These are phyloP conservation scores for Bruguiera parviflora DNA, from an alignment of 345 rosid species.

Conservation along the genomic window DNA sequence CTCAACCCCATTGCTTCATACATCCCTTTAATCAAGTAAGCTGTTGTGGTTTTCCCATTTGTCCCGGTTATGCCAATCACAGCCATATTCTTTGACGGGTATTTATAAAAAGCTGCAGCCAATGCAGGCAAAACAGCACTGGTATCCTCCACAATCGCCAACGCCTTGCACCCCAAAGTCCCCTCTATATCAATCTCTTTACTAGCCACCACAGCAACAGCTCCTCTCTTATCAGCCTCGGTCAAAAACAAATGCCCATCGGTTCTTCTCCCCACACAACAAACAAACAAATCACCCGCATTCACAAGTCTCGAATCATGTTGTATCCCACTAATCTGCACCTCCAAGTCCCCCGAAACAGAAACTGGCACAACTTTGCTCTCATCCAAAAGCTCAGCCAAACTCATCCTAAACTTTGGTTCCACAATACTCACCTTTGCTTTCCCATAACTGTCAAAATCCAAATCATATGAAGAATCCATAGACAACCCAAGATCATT, in stretches of 20 bases:
- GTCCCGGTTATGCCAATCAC: constrained; percentile 83
- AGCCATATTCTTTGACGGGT: constrained; percentile 74
- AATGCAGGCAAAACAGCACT: constrained; percentile 67
- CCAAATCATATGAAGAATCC: constrained; percentile 66
- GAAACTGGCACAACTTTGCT: constrained; percentile 86
- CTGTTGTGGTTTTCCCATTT: constrained; percentile 67
- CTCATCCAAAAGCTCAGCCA: constrained; percentile 92
- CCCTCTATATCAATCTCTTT: constrained; percentile 88
- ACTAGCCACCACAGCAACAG: constrained; percentile 90
- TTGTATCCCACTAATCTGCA: constrained; percentile 82
- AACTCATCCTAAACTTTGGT: constrained; percentile 69
- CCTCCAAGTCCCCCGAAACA: constrained; percentile 78
- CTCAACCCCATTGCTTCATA: constrained; percentile 93
- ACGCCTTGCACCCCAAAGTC: constrained; percentile 84
- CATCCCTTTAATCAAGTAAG: constrained; percentile 74
- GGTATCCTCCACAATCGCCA: constrained; percentile 92
- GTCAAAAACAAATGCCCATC: constrained; percentile 71
- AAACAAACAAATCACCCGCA: constrained; percentile 85
- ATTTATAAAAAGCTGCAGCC: constrained; percentile 74
- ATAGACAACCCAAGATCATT: constrained; percentile 19
- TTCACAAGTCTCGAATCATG: constrained; percentile 83
- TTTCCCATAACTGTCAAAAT: constrained; percentile 65
- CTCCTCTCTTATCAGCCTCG: constrained; percentile 97
- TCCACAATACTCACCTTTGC: constrained; percentile 57
- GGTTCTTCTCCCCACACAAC: constrained; percentile 63